Conservation (phyloP, 2,329 filamentous ascomycete genomes). For the Lasiodiplodia sp. region DNA sequence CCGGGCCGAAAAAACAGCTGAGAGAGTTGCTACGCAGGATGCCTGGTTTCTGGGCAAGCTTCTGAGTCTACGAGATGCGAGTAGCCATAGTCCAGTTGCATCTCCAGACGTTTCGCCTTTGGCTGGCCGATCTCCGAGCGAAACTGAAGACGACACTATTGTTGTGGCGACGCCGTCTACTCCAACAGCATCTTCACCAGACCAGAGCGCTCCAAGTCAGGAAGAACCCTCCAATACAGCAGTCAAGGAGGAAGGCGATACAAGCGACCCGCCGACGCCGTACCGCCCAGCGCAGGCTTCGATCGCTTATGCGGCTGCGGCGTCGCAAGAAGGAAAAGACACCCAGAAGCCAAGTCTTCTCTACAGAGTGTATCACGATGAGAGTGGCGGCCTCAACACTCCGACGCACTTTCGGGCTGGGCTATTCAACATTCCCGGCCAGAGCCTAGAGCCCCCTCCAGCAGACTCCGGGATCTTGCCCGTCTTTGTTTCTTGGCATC, state of each 20-base stretch:
- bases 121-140: neutral
- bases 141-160: neutral
- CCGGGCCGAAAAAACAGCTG: neutral
- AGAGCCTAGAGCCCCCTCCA: neutral
- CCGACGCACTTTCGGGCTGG: neutral
- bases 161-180: neutral
- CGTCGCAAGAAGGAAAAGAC: neutral
- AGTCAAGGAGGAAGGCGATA: neutral
- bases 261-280: neutral
- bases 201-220: neutral
- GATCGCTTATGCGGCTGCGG: neutral
- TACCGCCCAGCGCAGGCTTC: neutral
- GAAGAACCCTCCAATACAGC: neutral
- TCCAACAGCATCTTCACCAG: neutral
- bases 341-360: neutral
- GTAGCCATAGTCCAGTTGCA: neutral
- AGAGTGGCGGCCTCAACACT: neutral
- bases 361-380: slow-evolving; percentile 5
- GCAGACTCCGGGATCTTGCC: neutral
- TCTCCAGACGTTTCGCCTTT: neutral
- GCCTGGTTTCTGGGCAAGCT: neutral
- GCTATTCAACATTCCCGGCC: neutral
- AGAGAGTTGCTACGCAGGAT: neutral
- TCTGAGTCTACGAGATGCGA: neutral
- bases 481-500: neutral